Evolutionary conservation across 768 basidiomycete species (phyloP).

Genomic region (Pleurotus djamor): DNA sequence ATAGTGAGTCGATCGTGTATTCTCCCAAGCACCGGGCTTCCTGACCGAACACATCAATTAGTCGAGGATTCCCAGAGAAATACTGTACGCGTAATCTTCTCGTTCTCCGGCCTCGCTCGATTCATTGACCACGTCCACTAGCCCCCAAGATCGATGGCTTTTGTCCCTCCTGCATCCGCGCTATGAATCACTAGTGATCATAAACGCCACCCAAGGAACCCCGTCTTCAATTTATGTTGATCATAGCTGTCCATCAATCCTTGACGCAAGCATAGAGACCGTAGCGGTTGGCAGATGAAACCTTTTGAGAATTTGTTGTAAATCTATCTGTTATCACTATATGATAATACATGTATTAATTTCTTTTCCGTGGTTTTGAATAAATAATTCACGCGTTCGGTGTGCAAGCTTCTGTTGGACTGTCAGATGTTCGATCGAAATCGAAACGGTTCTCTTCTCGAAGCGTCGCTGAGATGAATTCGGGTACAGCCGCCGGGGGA

Average conservation of each 20-base stretch:
- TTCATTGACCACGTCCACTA: slow-evolving; percentile 12
- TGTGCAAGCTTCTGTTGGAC: neutral
- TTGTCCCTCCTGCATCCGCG: slow-evolving; percentile 38
- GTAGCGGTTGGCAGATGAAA: slow-evolving; percentile 1
- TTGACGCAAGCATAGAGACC: neutral
- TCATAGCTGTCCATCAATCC: slow-evolving; percentile 3
- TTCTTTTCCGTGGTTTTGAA: neutral
- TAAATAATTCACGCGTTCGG: neutral
- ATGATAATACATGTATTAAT: neutral
- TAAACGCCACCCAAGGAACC: neutral
- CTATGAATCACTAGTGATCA: neutral
- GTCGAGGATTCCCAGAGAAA: slow-evolving; percentile 43
- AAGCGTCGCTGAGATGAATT: slow-evolving; percentile 7
- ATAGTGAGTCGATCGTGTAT: slow-evolving; percentile 32
- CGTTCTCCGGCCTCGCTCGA: neutral
- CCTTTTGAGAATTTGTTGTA: neutral
- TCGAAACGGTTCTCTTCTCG: neutral
- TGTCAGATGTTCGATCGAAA: neutral
- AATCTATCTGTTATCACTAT: neutral
- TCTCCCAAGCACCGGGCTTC: slow-evolving; percentile 1
- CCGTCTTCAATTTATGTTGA: neutral
- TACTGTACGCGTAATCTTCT: slow-evolving; percentile 32
- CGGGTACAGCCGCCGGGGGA: neutral
- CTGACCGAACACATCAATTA: slow-evolving; percentile 12
- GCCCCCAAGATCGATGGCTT: slow-evolving; percentile 39